Conservation (phyloP, 192 early-diverging fungal species). For the Lobosporangium transversale region DNA sequence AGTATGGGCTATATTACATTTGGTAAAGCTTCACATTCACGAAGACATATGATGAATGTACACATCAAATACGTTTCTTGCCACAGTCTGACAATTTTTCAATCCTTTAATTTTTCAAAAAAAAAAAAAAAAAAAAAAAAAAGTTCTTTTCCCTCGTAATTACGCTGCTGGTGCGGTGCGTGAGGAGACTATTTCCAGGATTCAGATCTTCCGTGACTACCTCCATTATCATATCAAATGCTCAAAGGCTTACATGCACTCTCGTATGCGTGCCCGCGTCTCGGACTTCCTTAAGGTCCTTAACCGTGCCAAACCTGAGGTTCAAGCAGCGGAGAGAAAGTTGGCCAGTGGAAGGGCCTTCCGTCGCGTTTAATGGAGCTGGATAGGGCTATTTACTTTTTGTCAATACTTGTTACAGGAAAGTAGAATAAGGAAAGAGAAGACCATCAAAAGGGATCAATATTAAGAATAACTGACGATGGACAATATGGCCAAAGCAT, state of each 20-base stretch:
- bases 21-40: too few relatives aligned
- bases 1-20: slow-evolving; percentile 96
- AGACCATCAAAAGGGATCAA: too few relatives aligned
- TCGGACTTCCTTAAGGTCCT: slow-evolving; percentile 97
- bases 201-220: slow-evolving; percentile 98
- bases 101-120: neutral
- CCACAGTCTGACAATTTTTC: neutral
- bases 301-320: slow-evolving; percentile 97
- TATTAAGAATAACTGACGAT: too few relatives aligned
- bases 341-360: slow-evolving; percentile 62
- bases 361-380: slow-evolving; percentile 16
- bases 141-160: slow-evolving; percentile 95
- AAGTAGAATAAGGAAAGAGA: too few relatives aligned
- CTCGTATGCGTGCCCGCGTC: slow-evolving; percentile 95
- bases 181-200: slow-evolving; percentile 93
- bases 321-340: slow-evolving; percentile 78
- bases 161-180: slow-evolving; percentile 75
- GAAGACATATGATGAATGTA: too few relatives aligned
- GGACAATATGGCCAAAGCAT: too few relatives aligned
- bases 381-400: neutral
- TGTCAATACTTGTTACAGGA: too few relatives aligned
- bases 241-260: slow-evolving; percentile 99
- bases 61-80: too few relatives aligned
- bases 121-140: too few relatives aligned
- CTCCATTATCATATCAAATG: slow-evolving; percentile 99